Evolutionary conservation across 768 basidiomycete genomes (phyloP).

Genomic region (Mycena crocata): DNA sequence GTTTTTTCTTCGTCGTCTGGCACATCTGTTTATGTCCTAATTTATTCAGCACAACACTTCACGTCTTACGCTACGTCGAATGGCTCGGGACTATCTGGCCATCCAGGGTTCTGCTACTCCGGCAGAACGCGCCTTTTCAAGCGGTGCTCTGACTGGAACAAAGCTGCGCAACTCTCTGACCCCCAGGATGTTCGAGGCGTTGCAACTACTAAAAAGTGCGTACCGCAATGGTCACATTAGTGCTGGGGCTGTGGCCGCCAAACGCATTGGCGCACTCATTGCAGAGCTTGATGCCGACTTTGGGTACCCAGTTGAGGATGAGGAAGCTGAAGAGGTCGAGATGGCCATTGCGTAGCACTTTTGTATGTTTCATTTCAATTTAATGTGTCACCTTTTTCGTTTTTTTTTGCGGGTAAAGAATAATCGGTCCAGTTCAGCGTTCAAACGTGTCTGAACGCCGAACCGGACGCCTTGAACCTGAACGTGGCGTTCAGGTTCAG

Average conservation of each 20-base stretch:
- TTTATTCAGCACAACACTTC: too few relatives aligned
- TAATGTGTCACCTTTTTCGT: background rate
- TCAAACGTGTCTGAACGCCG: too few relatives aligned
- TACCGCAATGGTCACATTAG: too few relatives aligned
- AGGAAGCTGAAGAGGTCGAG: too few relatives aligned
- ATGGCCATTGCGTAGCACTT: background rate
- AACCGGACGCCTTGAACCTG: too few relatives aligned
- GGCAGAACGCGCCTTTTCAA: slow-evolving; percentile 43
- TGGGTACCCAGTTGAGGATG: too few relatives aligned
- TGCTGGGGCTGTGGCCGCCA: too few relatives aligned
- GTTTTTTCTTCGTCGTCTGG: too few relatives aligned
- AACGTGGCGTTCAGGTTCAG: background rate
- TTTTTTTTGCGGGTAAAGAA: background rate
- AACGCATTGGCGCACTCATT: background rate
- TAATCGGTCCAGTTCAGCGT: too few relatives aligned
- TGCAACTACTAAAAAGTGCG: background rate
- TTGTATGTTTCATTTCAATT: background rate
- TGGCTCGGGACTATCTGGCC: slow-evolving; percentile 42
- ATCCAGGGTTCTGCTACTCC: slow-evolving; percentile 43
- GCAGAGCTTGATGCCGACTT: background rate
- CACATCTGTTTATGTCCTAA: too few relatives aligned
- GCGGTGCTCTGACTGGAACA: slow-evolving; percentile 11
- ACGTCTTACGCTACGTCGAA: slow-evolving; percentile 1
- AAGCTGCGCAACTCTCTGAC: background rate
- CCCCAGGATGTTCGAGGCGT: background rate